Percentiles rank a stretch among this genome's conserved stretches.
phyloP scores from a whole-genome alignment of 768 basidiomycete genomes.

The Suillus clintonianus region DNA sequence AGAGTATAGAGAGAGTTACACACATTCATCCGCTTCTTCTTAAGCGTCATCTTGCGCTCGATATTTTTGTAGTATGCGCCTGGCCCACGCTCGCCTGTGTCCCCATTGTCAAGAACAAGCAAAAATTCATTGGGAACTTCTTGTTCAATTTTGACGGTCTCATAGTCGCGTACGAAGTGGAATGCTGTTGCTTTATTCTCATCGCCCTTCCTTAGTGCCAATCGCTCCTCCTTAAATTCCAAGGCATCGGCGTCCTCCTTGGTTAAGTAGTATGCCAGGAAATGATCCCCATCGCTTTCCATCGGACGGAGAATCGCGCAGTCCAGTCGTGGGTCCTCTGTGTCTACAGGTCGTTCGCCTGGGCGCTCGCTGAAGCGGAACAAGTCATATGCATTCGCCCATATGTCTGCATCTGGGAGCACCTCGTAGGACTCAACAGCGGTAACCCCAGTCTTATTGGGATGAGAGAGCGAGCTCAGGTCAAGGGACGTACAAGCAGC shows the following conservation, averaged over 20 bases:
- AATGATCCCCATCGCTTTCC: constrained; percentile 87
- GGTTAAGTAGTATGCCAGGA: constrained; percentile 83
- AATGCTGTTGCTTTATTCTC: constrained; percentile 69
- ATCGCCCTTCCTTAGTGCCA: constrained; percentile 49
- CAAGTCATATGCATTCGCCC: constrained; percentile 88
- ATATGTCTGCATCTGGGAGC: constrained; percentile 82
- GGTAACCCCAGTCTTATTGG: constrained; percentile 72
- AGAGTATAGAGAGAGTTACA: constrained; percentile 25
- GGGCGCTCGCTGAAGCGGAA: constrained; percentile 86
- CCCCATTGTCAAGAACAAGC: constrained; percentile 69
- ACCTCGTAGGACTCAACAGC: constrained; percentile 84
- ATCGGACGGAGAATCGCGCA: constrained; percentile 86
- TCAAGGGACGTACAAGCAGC: constrained; percentile 55
- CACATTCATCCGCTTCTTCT: constrained; percentile 83
- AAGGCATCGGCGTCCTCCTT: constrained; percentile 71
- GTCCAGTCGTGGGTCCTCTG: constrained; percentile 78
- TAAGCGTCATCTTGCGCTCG: constrained; percentile 83
- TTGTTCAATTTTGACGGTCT: constrained; percentile 84
- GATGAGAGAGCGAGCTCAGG: constrained; percentile 66
- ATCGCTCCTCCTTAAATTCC: constrained; percentile 61
- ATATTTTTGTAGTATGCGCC: constrained; percentile 91
- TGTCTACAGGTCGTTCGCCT: constrained; percentile 71
- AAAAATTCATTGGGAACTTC: constrained; percentile 86
- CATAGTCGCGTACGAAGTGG: constrained; percentile 81
- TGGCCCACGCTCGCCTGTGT: constrained; percentile 45